Percentiles rank a stretch among this genome's conserved stretches.
These are phyloP conservation scores for Alloascoidea hylecoeti DNA, from an alignment of 805 yeast species.

Conservation along the genomic window DNA sequence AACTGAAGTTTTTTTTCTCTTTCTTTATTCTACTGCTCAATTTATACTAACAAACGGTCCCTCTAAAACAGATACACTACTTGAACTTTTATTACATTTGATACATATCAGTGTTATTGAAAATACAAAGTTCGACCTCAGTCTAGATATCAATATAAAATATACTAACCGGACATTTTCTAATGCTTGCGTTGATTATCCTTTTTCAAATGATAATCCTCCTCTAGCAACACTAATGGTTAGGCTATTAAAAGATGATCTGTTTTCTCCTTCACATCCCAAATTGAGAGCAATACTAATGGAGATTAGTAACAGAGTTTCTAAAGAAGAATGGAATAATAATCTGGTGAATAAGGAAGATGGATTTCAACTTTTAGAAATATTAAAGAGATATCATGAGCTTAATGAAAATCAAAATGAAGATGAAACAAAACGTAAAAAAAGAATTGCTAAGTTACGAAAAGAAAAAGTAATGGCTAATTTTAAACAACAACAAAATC, in stretches of 20 bases:
- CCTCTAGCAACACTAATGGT: not conserved
- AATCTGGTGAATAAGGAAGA: not conserved
- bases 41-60: not conserved
- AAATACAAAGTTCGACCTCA: not conserved
- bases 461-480: slow-evolving; percentile 63
- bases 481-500: slow-evolving; percentile 65
- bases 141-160: too few relatives aligned
- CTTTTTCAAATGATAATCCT: too few relatives aligned
- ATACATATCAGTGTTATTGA: not conserved
- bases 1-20: slow-evolving; percentile 31
- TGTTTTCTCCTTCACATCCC: slow-evolving; percentile 36
- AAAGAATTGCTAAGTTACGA: slow-evolving; percentile 53
- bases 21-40: not conserved
- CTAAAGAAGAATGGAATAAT: not conserved
- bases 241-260: slow-evolving; percentile 10
- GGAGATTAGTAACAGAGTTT: too few relatives aligned
- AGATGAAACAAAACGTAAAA: slow-evolving; percentile 42
- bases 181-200: too few relatives aligned
- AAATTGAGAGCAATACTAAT: slow-evolving; percentile 15
- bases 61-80: not conserved
- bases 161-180: too few relatives aligned
- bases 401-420: slow-evolving; percentile 12
- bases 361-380: not conserved
- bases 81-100: not conserved
- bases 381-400: too few relatives aligned